Evolutionary conservation across 2,329 filamentous ascomycete species (phyloP), one percentile per base, ranked within the genome.

Genomic region (Neoarthrinium moseri): DNA sequence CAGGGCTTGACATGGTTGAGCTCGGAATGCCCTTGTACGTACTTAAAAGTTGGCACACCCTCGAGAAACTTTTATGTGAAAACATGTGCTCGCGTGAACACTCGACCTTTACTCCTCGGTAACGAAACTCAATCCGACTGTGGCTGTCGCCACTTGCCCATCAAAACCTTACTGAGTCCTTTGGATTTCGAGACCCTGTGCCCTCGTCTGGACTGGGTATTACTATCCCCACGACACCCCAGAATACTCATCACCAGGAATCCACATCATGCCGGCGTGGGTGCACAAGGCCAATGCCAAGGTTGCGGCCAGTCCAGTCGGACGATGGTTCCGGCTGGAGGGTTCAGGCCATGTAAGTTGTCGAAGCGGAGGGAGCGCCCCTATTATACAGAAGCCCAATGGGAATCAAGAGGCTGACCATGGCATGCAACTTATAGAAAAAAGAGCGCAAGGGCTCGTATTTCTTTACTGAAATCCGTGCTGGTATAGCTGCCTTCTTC

Each of bases 401-500:
- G n/a, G n/a, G n/a, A n/a, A n/a, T n/a, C 21, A 42, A 35, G 43
- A 46, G 26, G 48, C 45, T 47, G 32, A 37, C 21, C 10, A 17
- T 42, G 6, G 17, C 22, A 39, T 33, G 21, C 21, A n/a, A 41
- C 17, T 21, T 37, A 59, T 53, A 88, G 84, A 80, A 77, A 53
- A 80, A 75, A 56, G 84, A 89, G 65, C 82, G 88, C 43, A 86
- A 88, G 61, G 84, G 84, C 18, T 86, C 88, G 24, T 77, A 78
- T 56, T 95, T 95, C 72, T 82, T 89, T 58, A 95, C 89, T 39
- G 90, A 95, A 69, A 74, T 95, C 44, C 85, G 90, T 51, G 90
- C 87, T 48, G 90, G 90, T 38, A 70, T 95, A 29, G 88, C 89
- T 21, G 91, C 87, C 15, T 81, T 80, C 60, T 80, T 81, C 59